Evolutionary conservation across 1,284 basidiomycete species (phyloP).

Genomic region (Coniferiporia sulphurascens): DNA sequence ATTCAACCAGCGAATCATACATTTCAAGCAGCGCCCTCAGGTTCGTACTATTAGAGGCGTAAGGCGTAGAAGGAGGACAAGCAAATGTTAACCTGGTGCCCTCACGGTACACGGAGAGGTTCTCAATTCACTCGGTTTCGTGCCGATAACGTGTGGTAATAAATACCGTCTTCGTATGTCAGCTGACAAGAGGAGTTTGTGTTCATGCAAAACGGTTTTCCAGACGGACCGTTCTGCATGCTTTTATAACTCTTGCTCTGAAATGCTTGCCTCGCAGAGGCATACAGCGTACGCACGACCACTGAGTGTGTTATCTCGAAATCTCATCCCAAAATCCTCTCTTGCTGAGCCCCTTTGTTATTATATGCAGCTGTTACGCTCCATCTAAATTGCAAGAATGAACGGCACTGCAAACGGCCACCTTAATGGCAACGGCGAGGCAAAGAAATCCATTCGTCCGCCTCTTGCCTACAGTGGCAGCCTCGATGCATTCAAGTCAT

Average conservation of each 20-base stretch:
- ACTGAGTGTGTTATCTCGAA: no score
- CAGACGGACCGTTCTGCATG: background rate
- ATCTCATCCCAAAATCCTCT: background rate
- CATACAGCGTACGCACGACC: background rate
- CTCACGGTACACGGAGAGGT: no score
- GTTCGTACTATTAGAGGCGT: no score
- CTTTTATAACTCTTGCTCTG: background rate
- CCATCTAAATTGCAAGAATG: background rate
- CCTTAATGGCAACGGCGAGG: slow-evolving; percentile 1
- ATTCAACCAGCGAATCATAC: no score
- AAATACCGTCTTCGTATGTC: background rate
- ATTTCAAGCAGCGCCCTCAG: no score
- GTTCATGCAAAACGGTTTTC: slow-evolving; percentile 1
- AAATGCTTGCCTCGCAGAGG: background rate
- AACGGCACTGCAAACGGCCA: background rate
- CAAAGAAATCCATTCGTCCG: background rate
- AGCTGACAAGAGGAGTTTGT: background rate
- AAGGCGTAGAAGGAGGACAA: no score
- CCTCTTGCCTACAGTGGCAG: slow-evolving; percentile 17
- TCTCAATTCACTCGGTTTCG: no score
- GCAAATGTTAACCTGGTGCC: no score
- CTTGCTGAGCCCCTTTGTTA: no score
- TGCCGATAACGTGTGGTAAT: background rate
- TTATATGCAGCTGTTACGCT: no score
- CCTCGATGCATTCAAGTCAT: slow-evolving; percentile 15